These are phyloP conservation scores for Erodium chrysanthum DNA, from an alignment of 441 rosid species.

Conservation along the genomic window DNA sequence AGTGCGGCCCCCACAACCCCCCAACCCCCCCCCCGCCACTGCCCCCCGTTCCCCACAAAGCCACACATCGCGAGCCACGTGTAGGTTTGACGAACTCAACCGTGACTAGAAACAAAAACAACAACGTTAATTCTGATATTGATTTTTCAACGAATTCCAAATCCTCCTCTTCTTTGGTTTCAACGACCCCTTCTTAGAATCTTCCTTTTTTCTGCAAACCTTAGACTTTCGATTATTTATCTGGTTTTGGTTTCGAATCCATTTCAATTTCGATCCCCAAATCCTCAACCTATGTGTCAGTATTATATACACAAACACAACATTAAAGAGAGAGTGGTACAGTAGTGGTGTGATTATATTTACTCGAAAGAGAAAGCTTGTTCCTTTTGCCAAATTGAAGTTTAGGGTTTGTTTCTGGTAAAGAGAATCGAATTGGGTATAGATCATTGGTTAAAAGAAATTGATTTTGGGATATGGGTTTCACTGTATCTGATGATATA, in stretches of 20 bases:
- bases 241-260: not conserved
- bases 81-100: not conserved
- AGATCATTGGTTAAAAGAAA: not conserved
- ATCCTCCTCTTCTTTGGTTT: not conserved
- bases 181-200: conserved; percentile 2
- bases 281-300: no score
- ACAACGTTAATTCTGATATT: not conserved
- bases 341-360: not conserved
- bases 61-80: not conserved
- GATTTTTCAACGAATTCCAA: not conserved
- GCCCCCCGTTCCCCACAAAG: not conserved
- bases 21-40: not conserved
- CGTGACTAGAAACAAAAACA: not conserved
- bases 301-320: not conserved
- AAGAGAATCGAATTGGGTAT: not conserved
- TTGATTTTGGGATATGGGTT: conserved; percentile 32
- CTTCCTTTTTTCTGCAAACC: not conserved
- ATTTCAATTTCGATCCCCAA: not conserved
- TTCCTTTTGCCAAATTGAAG: not conserved
- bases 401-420: not conserved
- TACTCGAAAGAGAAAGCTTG: not conserved
- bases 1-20: no score
- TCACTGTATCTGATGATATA: conserved; percentile 57
- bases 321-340: not conserved
- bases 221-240: not conserved